A percentile compares a stretch with the other conserved stretches of the same genome.
Conservation (phyloP, 129 eudicot genomes). For the Calendula officinalis region DNA sequence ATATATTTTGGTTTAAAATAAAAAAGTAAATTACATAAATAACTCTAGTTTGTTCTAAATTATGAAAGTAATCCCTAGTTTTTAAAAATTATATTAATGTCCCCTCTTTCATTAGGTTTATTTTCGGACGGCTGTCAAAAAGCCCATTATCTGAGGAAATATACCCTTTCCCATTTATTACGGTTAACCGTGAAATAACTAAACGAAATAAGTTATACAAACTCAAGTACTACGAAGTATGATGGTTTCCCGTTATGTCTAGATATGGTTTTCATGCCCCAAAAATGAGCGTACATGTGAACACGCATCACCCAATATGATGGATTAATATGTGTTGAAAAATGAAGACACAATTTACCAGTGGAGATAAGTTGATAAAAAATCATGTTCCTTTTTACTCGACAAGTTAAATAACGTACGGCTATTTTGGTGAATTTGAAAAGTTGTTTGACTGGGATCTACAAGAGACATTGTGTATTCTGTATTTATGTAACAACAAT, state of each 20-base stretch:
- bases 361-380: not conserved
- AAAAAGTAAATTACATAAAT: no score
- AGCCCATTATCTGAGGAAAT: no score
- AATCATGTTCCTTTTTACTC: not conserved
- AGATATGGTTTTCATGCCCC: not conserved
- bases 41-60: no score
- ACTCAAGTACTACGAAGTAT: not conserved
- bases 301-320: not conserved
- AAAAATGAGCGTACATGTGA: not conserved
- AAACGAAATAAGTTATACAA: not conserved
- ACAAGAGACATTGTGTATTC: not conserved
- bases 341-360: not conserved
- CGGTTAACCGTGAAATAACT: not conserved
- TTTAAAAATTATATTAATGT: no score
- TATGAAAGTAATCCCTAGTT: no score
- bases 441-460: constrained; percentile 7
- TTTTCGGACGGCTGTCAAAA: no score
- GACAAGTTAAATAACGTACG: not conserved
- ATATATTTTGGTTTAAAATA: no score
- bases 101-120: no score
- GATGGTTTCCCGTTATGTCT: no score
- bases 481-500: not conserved
- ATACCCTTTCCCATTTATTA: no score
- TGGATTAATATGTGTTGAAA: not conserved
- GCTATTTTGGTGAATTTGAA: not conserved